Base-by-base conservation (phyloP, 2,329 filamentous ascomycete species). In the Alternaria sp. region DNA sequence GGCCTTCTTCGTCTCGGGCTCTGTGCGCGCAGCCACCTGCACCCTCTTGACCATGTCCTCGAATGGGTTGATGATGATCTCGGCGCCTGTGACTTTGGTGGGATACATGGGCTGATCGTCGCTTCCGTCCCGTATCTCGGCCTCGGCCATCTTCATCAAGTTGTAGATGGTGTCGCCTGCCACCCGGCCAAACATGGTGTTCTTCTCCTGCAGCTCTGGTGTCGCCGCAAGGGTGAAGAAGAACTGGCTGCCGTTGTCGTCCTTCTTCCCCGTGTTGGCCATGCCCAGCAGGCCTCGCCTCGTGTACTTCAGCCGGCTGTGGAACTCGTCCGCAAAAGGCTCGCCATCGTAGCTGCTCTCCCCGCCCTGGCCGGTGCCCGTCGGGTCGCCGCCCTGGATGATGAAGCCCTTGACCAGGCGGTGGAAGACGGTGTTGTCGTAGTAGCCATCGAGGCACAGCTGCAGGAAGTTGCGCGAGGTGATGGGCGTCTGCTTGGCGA, bases 141-240 rank as follows among this genome's bases (percentile, higher is more conserved):
- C 88, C 75, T 98, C 94, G 20, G 91, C 93, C 84, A 98, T 97
- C 80, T 94, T 96, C 74, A 94, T 89, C 73, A 99, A 79, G 77
- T 97, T 98, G 81, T 96, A 99, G 56, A 99, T 95, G 16, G 94
- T 97, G 66, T 98, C 93, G 28, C 94, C 95, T 36, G 91, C 93
- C 44, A 99, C 87, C 57, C 95, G 86, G 18, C 95, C 95, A 82
- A 99, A 98, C 77, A 98, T 82, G 0, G 95, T 98, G 78, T 97
- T 97, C 80, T 92, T 92, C 52, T 90, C 91, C 68, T 91, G 92
- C 72, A 99, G 78, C 82, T 98, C 93, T 26, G 93, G 89, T 24
- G 94, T 93, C 55, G 84, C 83, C 64, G 88, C 93, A 54, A 99
- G 81, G 0, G 95, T 98, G 63, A 99, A 89, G 82, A 99, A 99